phyloP scores from a whole-genome alignment of 2,329 filamentous ascomycete species.

The Pezicula radicicola region DNA sequence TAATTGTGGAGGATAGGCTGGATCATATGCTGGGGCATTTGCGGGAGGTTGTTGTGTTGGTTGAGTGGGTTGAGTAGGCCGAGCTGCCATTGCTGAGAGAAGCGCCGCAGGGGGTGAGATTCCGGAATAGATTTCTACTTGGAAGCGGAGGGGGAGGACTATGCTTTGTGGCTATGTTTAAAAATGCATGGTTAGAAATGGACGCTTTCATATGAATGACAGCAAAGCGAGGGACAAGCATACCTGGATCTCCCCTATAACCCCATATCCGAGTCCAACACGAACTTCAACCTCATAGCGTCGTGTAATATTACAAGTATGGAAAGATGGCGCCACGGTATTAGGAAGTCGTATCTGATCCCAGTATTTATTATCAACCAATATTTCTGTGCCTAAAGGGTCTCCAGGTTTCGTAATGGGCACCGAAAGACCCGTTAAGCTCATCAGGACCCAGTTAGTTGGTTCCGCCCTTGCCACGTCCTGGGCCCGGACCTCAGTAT shows the following conservation, averaged over 20 bases:
- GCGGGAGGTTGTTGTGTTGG: conserved; percentile 22
- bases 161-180: conserved; percentile 65
- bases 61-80: conserved; percentile 20
- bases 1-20: conserved; percentile 58
- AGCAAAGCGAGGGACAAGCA: not conserved
- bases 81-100: conserved; percentile 57
- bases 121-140: conserved; percentile 81
- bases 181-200: conserved; percentile 7
- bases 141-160: conserved; percentile 74
- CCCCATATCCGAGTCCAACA: conserved; percentile 74
- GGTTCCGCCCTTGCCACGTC: conserved; percentile 68
- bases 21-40: conserved; percentile 36
- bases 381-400: conserved; percentile 62
- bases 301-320: conserved; percentile 82
- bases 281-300: conserved; percentile 81
- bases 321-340: conserved; percentile 82
- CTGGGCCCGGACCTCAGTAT: conserved; percentile 76
- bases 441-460: conserved; percentile 73
- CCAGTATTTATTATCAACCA: conserved; percentile 74
- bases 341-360: conserved; percentile 70
- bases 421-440: conserved; percentile 67
- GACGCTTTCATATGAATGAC: not conserved
- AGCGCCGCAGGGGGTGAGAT: conserved; percentile 78
- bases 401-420: conserved; percentile 61
- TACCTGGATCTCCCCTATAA: conserved; percentile 40